Percentiles rank a stretch among this genome's conserved stretches.
These are phyloP conservation scores for Apiospora pterosperma DNA, from an alignment of 2,329 filamentous ascomycete genomes.

Conservation along the genomic window DNA sequence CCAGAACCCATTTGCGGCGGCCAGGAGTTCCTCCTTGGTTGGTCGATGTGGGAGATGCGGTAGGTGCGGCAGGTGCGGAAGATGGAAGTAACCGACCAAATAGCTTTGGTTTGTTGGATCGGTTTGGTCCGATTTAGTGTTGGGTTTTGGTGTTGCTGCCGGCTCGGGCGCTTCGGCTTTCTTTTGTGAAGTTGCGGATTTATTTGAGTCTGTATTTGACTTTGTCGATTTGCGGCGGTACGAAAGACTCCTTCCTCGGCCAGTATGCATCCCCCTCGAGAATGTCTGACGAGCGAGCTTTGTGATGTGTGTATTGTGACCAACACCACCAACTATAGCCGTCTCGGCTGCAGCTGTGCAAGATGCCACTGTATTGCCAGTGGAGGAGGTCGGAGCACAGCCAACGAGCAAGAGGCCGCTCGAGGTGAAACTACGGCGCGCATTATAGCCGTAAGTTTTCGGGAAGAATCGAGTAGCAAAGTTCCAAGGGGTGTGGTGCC, in stretches of 20 bases:
- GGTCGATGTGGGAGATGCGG: constrained; percentile 81
- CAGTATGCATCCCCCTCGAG: constrained; percentile 28
- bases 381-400: constrained; percentile 34
- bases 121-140: constrained; percentile 48
- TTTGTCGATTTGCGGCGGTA: constrained; percentile 29
- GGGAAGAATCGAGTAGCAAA: constrained; percentile 17
- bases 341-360: constrained; percentile 38
- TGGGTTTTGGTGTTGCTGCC: constrained; percentile 41
- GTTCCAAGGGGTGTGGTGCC: constrained; percentile 20
- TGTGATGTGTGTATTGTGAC: constrained; percentile 28
- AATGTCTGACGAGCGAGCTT: constrained; percentile 35
- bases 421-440: constrained; percentile 50
- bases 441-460: constrained; percentile 34
- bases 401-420: constrained; percentile 52
- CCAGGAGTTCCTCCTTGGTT: constrained; percentile 87
- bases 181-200: constrained; percentile 13
- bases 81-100: constrained; percentile 42
- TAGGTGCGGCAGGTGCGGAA: constrained; percentile 33
- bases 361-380: constrained; percentile 33
- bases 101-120: neutral
- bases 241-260: constrained; percentile 16
- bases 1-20: constrained; percentile 90
- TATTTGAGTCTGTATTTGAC: constrained; percentile 20
- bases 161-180: constrained; percentile 17
- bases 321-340: constrained; percentile 20